Evolutionary conservation across 805 yeast species (phyloP), one percentile per base, ranked within the genome.

Genomic region (Metschnikowia arizonensis): DNA sequence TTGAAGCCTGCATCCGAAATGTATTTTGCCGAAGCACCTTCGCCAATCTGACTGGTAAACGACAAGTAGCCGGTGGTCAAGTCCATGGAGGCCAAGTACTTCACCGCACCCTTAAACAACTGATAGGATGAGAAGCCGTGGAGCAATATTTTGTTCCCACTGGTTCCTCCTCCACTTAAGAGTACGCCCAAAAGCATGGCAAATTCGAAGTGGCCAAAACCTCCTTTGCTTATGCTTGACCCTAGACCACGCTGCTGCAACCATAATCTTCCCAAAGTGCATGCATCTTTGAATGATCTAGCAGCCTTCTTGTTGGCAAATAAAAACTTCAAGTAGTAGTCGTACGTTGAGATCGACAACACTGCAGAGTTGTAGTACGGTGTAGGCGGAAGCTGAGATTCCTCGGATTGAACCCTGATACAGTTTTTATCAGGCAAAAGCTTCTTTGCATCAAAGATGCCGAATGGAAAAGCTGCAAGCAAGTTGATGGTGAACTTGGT

Each of bases 81-180:
- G 62, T 89, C 95, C 74, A 83, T 82, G 2, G 86, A 78, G 2
- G 97, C 95, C 49, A 91, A 61, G 59, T 85, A 90, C 56, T 81
- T 81, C 46, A 93, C 74, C 1, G 87, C 81, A 60, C 95, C 97
- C 61, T 88, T 90, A 72, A 93, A 93, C 42, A 93, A 69, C 67
- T 93, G 99, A 61, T 89, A 93, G 18, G 95, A 84, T 3, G 96
- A 88, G 63, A 85, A 91, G 0, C 98, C 99, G 55, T 83, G 84
- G 31, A 89, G 64, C 45, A 93, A 71, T 19, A 88, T 82, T 57
- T 82, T 85, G 56, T 83, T 84, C 11, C 95, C 93, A 53, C 73
- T 74, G 5, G 69, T 63, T 48, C 91, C 90, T 54, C 95, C 95
- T 55, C 97, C 97, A 50, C 82, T 81, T 34, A 93, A 69, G 44